Conservation (phyloP, 176 grass and related monocot species). For the Elymus sibiricus region DNA sequence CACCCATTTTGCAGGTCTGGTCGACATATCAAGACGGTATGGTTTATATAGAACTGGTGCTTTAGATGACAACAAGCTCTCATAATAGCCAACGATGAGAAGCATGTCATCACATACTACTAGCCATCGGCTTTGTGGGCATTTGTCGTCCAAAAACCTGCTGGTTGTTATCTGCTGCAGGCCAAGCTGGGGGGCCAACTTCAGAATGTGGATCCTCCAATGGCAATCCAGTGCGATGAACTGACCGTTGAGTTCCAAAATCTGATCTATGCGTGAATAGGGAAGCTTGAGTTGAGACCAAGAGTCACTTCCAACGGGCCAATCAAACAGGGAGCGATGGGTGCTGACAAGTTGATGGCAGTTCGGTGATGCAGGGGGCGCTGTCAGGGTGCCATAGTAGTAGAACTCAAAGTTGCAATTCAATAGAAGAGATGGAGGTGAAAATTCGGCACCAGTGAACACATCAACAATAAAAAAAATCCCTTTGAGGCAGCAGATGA, state of each 20-base stretch:
- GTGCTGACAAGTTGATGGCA: slow-evolving; percentile 1
- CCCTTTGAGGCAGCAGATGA: slow-evolving; percentile 4
- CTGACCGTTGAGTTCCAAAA: neutral
- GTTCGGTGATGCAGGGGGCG: neutral
- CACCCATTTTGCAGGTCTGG: slow-evolving; percentile 10
- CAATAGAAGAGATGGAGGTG: slow-evolving; percentile 21
- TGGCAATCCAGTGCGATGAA: neutral
- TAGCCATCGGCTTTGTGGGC: neutral
- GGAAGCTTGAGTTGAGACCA: neutral
- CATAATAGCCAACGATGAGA: neutral
- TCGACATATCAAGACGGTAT: neutral
- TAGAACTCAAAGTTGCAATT: neutral
- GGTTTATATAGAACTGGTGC: neutral
- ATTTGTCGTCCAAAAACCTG: neutral
- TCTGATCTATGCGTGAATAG: neutral
- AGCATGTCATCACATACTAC: neutral
- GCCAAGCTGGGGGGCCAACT: neutral
- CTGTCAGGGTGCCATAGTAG: neutral
- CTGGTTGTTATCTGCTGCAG: neutral
- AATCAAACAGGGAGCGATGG: neutral
- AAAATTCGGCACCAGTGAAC: slow-evolving; percentile 36
- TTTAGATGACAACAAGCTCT: neutral
- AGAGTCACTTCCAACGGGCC: too few relatives aligned
- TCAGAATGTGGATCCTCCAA: neutral
- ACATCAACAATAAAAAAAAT: slow-evolving; percentile 33